Conservation (phyloP, 148 eudicot genomes). For the Silene uniflora region DNA sequence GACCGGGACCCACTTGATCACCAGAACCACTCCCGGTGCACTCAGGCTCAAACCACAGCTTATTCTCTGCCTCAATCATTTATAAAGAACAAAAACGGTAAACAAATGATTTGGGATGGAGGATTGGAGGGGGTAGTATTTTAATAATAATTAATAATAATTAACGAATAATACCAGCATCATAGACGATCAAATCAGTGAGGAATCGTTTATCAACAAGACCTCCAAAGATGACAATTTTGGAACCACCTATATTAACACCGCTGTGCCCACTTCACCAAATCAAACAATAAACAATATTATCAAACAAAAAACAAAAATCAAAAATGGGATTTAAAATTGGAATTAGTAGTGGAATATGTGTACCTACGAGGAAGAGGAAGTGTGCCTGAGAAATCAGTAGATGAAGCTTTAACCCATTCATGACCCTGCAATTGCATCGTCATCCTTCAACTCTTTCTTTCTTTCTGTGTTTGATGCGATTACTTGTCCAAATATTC, state of each 20-base stretch:
- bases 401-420: slow-evolving; percentile 82
- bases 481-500: too few relatives aligned
- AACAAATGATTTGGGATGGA: too few relatives aligned
- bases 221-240: slow-evolving; percentile 85
- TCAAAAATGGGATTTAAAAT: background rate
- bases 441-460: too few relatives aligned
- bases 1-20: slow-evolving; percentile 86
- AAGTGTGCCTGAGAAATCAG: slow-evolving; percentile 75
- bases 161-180: slow-evolving; percentile 51
- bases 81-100: too few relatives aligned
- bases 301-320: background rate
- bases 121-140: too few relatives aligned
- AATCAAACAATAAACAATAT: background rate
- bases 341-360: too few relatives aligned
- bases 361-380: slow-evolving; percentile 93
- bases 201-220: slow-evolving; percentile 80
- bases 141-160: too few relatives aligned
- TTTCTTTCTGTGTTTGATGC: too few relatives aligned
- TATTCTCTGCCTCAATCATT: slow-evolving; percentile 51
- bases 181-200: slow-evolving; percentile 64
- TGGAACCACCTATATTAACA: slow-evolving; percentile 78
- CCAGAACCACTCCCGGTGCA: slow-evolving; percentile 82
- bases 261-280: slow-evolving; percentile 81
- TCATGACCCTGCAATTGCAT: slow-evolving; percentile 32
- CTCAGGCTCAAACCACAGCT: slow-evolving; percentile 88